phyloP scores from a whole-genome alignment of 106 monocot species.

The Dendrobium catenatum region DNA sequence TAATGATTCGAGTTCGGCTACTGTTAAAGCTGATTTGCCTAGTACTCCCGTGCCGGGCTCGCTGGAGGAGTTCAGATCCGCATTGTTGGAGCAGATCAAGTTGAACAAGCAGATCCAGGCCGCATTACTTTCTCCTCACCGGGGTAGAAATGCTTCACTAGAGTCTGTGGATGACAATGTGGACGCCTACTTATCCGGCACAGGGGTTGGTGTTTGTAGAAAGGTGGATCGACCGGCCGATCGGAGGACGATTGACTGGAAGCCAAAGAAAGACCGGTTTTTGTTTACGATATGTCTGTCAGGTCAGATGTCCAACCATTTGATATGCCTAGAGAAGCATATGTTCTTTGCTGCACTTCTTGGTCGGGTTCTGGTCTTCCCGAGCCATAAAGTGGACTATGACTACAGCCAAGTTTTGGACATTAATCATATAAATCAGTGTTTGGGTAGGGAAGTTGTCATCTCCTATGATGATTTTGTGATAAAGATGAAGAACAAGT shows the following conservation, averaged over 20 bases:
- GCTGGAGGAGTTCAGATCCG: constrained; percentile 41
- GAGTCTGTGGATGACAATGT: constrained; percentile 12
- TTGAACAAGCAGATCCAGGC: constrained; percentile 66
- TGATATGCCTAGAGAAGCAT: constrained; percentile 96
- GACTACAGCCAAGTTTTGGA: constrained; percentile 75
- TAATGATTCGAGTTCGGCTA: constrained; percentile 10
- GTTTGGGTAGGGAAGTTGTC: constrained; percentile 72
- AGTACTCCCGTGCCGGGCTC: neutral
- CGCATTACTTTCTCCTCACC: constrained; percentile 60
- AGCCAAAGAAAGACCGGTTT: constrained; percentile 64
- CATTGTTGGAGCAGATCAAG: constrained; percentile 64
- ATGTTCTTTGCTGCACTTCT: constrained; percentile 95
- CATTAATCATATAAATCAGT: constrained; percentile 74
- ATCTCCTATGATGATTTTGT: constrained; percentile 65
- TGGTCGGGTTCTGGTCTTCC: constrained; percentile 57
- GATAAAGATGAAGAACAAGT: constrained; percentile 48
- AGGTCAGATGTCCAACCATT: constrained; percentile 97
- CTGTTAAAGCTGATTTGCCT: neutral
- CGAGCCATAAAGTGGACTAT: constrained; percentile 78
- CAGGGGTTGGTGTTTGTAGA: constrained; percentile 31
- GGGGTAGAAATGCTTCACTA: constrained; percentile 20
- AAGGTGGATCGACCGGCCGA: constrained; percentile 24
- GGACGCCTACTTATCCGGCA: constrained; percentile 21
- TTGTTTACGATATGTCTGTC: constrained; percentile 82
- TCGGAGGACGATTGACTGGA: constrained; percentile 77